These are phyloP conservation scores for Pythium pyrilobum DNA, from an alignment of 352 stramenopile genomes.

Conservation along the genomic window DNA sequence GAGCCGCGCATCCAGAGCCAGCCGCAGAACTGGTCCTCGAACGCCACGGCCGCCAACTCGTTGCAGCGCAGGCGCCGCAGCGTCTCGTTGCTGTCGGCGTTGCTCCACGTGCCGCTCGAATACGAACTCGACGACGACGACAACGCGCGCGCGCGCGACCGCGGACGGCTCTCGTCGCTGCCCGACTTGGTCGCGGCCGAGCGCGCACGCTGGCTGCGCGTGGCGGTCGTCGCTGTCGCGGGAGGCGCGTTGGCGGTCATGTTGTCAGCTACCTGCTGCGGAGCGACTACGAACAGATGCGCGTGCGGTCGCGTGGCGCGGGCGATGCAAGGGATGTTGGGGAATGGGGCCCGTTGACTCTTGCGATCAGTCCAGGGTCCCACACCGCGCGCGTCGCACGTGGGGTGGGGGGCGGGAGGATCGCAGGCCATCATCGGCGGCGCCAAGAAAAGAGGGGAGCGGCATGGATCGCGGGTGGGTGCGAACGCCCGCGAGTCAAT, in stretches of 20 bases:
- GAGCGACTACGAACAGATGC: no score
- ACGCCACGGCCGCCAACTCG: slow-evolving; percentile 31
- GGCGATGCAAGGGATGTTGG: no score
- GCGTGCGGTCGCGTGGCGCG: background rate
- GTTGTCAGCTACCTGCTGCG: no score
- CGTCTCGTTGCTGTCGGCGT: slow-evolving; percentile 21
- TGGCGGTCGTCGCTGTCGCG: slow-evolving; percentile 6
- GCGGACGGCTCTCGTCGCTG: background rate
- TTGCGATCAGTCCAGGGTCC: no score
- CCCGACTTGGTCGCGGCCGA: slow-evolving; percentile 17
- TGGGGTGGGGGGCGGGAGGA: no score
- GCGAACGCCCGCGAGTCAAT: no score
- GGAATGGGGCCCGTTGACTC: no score
- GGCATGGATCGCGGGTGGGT: no score
- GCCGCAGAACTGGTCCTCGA: slow-evolving; percentile 73
- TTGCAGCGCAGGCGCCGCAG: slow-evolving; percentile 34
- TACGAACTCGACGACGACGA: slow-evolving; percentile 20
- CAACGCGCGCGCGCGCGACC: slow-evolving; percentile 3
- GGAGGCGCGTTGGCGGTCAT: slow-evolving; percentile 7
- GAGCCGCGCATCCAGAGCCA: slow-evolving; percentile 77
- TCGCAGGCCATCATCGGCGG: no score
- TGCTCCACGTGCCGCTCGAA: slow-evolving; percentile 16
- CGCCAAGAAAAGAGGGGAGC: no score
- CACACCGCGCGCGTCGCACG: no score
- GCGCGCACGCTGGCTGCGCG: slow-evolving; percentile 6